Evolutionary conservation across 345 rosid species (phyloP).

Genomic region (Pistacia integerrima): DNA sequence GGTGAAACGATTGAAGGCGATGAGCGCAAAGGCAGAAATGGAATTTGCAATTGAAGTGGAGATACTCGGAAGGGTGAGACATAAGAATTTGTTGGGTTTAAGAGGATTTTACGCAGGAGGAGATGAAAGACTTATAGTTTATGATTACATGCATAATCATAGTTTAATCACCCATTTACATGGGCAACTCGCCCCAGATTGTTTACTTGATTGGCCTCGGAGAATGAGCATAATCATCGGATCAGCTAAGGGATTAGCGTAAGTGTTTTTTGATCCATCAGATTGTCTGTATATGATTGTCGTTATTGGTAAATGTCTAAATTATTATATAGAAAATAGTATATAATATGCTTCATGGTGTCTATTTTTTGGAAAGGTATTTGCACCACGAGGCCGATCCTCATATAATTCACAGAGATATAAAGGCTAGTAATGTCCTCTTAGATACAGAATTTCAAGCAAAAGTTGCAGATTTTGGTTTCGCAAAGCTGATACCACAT

Average conservation of each 20-base stretch:
- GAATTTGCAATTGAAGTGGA: slow-evolving; percentile 77
- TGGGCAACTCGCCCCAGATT: slow-evolving; percentile 57
- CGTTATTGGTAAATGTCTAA: too few relatives aligned
- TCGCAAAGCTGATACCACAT: slow-evolving; percentile 66
- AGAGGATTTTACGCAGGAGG: slow-evolving; percentile 71
- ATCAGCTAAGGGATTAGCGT: slow-evolving; percentile 70
- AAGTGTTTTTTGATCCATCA: slow-evolving; percentile 14
- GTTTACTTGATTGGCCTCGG: slow-evolving; percentile 62
- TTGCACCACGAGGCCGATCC: slow-evolving; percentile 70
- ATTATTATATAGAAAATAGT: too few relatives aligned
- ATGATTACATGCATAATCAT: slow-evolving; percentile 75
- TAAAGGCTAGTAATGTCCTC: slow-evolving; percentile 70
- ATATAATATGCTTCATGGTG: too few relatives aligned
- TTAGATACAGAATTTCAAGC: slow-evolving; percentile 54
- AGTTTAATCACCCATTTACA: slow-evolving; percentile 66
- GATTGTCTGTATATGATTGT: too few relatives aligned
- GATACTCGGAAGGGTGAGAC: slow-evolving; percentile 73
- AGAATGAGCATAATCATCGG: slow-evolving; percentile 57
- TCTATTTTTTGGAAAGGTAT: slow-evolving; percentile 37
- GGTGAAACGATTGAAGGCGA: slow-evolving; percentile 64
- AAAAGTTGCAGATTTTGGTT: slow-evolving; percentile 72
- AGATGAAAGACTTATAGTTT: slow-evolving; percentile 67
- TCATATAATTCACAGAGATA: slow-evolving; percentile 71
- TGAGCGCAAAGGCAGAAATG: slow-evolving; percentile 72
- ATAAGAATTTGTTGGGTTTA: slow-evolving; percentile 57